phyloP scores from a whole-genome alignment of 306 rosid genomes.

The Citrullus colocynthis region DNA sequence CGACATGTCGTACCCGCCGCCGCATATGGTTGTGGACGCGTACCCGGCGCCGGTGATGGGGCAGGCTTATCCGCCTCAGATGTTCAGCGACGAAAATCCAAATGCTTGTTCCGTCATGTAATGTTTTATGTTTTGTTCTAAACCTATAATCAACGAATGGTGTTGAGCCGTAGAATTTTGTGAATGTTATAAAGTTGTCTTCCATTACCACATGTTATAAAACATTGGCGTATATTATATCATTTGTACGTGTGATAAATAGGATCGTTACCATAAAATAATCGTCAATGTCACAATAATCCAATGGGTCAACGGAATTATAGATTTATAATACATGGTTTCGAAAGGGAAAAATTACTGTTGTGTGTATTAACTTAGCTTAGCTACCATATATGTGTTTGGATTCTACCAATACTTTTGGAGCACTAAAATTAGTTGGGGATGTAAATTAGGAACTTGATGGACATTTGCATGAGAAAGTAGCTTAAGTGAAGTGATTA shows the following conservation, averaged over 20 bases:
- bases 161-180: not conserved
- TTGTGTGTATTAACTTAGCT: no score
- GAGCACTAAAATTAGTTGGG: no score
- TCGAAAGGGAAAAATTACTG: no score
- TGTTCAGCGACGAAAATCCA: constrained; percentile 90
- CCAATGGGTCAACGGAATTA: not conserved
- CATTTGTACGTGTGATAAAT: not conserved
- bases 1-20: constrained; percentile 55
- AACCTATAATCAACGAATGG: not conserved
- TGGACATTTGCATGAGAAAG: no score
- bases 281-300: not conserved
- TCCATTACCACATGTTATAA: not conserved
- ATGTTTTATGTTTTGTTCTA: not conserved
- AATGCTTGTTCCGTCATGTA: constrained; percentile 58
- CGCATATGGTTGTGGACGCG: not conserved
- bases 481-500: no score
- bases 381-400: no score
- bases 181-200: not conserved
- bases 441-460: no score
- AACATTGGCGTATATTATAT: not conserved
- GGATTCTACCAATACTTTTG: no score
- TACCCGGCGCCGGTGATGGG: not conserved
- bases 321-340: not conserved
- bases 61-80: constrained; percentile 79
- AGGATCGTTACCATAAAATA: not conserved